Evolutionary conservation across 1,284 basidiomycete genomes (phyloP).

Genomic region (Boletus sp.): DNA sequence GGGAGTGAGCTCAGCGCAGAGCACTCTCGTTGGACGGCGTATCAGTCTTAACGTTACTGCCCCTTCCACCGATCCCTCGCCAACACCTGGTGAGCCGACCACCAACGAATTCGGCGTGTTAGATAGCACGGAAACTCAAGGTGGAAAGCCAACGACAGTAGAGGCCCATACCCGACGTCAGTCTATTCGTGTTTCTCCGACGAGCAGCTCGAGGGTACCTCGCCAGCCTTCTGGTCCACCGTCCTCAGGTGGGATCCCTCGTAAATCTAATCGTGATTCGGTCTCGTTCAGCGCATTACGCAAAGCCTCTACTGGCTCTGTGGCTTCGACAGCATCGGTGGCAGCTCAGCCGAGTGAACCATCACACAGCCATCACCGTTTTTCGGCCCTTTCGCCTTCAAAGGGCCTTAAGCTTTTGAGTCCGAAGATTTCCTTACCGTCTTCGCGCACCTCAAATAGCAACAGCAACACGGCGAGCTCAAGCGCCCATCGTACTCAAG

Average conservation of each 20-base stretch:
- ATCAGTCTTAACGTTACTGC: conserved; percentile 55
- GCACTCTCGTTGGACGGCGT: conserved; percentile 50
- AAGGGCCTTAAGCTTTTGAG: conserved; percentile 75
- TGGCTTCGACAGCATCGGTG: conserved; percentile 57
- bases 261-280: conserved; percentile 71
- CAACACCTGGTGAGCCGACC: conserved; percentile 43
- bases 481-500: conserved; percentile 47
- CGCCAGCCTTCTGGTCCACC: conserved; percentile 58
- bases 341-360: conserved; percentile 34
- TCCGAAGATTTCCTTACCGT: conserved; percentile 67
- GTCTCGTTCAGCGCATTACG: conserved; percentile 70
- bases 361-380: conserved; percentile 50
- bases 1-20: conserved; percentile 49
- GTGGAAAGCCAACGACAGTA: conserved; percentile 37
- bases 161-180: conserved; percentile 40
- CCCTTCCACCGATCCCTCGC: conserved; percentile 62
- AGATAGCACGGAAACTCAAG: conserved; percentile 46
- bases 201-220: conserved; percentile 53
- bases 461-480: conserved; percentile 42
- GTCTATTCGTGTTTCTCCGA: conserved; percentile 60
- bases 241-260: conserved; percentile 45
- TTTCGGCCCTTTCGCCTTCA: conserved; percentile 77
- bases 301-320: conserved; percentile 76
- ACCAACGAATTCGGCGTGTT: conserved; percentile 78
- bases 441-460: conserved; percentile 49